These are phyloP conservation scores for Tremella yokohamensis DNA, from an alignment of 768 basidiomycete genomes.

Conservation along the genomic window DNA sequence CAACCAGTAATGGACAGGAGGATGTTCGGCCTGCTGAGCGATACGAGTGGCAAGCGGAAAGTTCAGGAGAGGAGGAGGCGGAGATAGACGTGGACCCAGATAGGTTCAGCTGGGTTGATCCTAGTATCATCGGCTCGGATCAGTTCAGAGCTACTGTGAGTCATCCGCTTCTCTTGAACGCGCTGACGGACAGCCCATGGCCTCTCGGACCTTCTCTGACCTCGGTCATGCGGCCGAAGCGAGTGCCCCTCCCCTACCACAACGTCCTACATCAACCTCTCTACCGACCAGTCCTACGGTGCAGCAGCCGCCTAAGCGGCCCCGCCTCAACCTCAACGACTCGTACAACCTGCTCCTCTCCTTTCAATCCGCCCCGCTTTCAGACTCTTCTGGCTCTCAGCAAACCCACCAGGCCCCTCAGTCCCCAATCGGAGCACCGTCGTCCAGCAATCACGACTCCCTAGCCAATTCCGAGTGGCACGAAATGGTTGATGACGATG, in stretches of 20 bases:
- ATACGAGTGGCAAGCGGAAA: conserved; percentile 36
- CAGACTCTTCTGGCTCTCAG: conserved; percentile 16
- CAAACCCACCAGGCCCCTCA: conserved; percentile 2
- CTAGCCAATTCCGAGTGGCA: conserved; percentile 41
- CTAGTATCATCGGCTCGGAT: conserved; percentile 31
- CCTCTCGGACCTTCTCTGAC: background rate
- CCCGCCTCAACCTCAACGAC: conserved; percentile 21
- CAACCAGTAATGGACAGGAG: background rate
- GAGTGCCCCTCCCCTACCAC: background rate
- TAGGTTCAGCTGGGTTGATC: conserved; percentile 43
- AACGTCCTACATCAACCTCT: background rate
- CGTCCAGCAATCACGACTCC: background rate
- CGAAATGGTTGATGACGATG: conserved; percentile 32
- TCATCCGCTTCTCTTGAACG: background rate
- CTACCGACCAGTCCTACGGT: background rate
- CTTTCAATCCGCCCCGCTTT: conserved; percentile 27
- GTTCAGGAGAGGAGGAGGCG: conserved; percentile 21
- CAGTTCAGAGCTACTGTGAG: conserved; percentile 24
- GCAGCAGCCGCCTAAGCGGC: conserved; percentile 3
- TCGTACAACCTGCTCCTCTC: conserved; percentile 39
- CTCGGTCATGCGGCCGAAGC: background rate
- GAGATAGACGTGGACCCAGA: conserved; percentile 11
- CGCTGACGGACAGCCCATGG: background rate
- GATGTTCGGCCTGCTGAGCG: conserved; percentile 4
- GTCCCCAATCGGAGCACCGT: background rate